Percentiles rank a stretch among this genome's conserved stretches.
phyloP scores from a whole-genome alignment of 1,139 yeast genomes.

The Komagataea norvegica region DNA sequence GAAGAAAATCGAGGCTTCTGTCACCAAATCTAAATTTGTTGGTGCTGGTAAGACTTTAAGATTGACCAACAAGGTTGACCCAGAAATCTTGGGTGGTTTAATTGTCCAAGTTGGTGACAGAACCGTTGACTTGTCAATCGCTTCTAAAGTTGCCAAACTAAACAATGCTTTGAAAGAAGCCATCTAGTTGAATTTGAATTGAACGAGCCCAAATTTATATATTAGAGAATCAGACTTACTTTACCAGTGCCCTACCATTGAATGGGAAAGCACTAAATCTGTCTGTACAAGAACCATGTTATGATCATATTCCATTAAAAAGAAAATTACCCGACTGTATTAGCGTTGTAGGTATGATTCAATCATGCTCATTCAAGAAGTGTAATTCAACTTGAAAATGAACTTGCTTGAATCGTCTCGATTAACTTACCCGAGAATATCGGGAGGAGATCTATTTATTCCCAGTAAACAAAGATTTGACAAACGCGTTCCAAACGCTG shows the following conservation, averaged over 20 bases:
- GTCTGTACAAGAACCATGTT: constrained; percentile 2
- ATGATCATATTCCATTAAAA: constrained; percentile 3
- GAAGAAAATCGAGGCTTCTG: constrained; percentile 74
- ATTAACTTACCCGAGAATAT: too few relatives aligned
- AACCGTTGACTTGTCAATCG: constrained; percentile 89
- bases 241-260: background rate
- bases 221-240: background rate
- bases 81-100: constrained; percentile 93
- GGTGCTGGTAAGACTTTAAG: constrained; percentile 84
- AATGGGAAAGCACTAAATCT: background rate
- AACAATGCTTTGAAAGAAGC: constrained; percentile 86
- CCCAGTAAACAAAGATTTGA: too few relatives aligned
- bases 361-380: too few relatives aligned
- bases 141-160: constrained; percentile 80
- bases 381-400: too few relatives aligned
- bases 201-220: background rate
- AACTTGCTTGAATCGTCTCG: too few relatives aligned
- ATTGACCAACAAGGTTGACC: constrained; percentile 76
- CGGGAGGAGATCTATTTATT: too few relatives aligned
- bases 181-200: constrained; percentile 40
- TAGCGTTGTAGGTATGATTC: too few relatives aligned
- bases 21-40: constrained; percentile 73
- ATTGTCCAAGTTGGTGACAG: constrained; percentile 95
- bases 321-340: too few relatives aligned
- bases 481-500: too few relatives aligned